These are phyloP conservation scores for Leccinum incarnatum DNA, from an alignment of 768 basidiomycete genomes.

Conservation along the genomic window DNA sequence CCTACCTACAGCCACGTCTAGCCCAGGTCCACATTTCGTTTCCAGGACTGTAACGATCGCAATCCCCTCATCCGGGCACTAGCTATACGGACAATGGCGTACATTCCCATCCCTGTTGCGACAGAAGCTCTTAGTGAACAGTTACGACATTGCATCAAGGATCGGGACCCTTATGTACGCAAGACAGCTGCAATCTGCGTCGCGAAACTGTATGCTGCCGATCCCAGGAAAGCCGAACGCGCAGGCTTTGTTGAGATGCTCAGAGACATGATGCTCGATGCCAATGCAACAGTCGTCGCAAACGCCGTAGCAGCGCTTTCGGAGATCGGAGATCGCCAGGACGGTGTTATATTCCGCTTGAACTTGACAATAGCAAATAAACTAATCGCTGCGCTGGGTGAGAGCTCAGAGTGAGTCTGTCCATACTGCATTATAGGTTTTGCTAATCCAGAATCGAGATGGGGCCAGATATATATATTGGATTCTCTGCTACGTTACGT, in stretches of 20 bases:
- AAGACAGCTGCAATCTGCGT: conserved; percentile 99
- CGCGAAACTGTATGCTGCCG: conserved; percentile 90
- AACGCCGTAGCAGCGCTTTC: conserved; percentile 95
- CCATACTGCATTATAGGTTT: background rate
- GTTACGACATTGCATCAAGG: conserved; percentile 87
- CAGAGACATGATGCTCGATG: conserved; percentile 87
- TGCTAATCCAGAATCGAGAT: conserved; percentile 49
- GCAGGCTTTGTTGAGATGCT: conserved; percentile 90
- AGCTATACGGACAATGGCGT: conserved; percentile 98
- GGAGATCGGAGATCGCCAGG: conserved; percentile 95
- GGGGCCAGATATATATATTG: conserved; percentile 98
- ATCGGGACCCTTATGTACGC: conserved; percentile 95
- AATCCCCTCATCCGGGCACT: conserved; percentile 97
- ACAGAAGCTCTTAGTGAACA: conserved; percentile 86
- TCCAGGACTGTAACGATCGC: conserved; percentile 90
- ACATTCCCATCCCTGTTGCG: conserved; percentile 90
- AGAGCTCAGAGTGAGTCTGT: conserved; percentile 90
- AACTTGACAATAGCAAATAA: conserved; percentile 88
- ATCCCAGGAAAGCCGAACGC: conserved; percentile 82
- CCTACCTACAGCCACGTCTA: conserved; percentile 5
- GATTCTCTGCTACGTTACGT: conserved; percentile 92
- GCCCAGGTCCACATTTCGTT: conserved; percentile 12
- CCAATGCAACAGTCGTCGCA: conserved; percentile 95
- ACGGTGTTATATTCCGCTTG: conserved; percentile 89
- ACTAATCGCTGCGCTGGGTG: conserved; percentile 84